A percentile compares a stretch with the other conserved stretches of the same genome.
Evolutionary conservation across 2,329 filamentous ascomycete genomes (phyloP).

Genomic region (Hypomyces rosellus): DNA sequence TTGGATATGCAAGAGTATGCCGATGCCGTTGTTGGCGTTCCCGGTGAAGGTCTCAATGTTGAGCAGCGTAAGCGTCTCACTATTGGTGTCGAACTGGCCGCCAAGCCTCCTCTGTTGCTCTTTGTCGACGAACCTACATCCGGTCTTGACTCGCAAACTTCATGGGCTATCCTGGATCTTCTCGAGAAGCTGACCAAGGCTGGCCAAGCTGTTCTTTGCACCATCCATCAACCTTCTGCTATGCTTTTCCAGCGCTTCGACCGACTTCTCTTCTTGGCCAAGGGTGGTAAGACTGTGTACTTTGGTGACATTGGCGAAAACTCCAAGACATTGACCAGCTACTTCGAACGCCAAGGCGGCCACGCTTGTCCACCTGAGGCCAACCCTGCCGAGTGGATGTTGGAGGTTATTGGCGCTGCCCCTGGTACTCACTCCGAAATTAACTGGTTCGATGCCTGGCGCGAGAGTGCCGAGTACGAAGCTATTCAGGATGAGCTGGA

Average conservation of each 20-base stretch:
- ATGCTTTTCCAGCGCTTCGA: slow-evolving; percentile 93
- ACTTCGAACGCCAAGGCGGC: slow-evolving; percentile 70
- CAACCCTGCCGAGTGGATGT: slow-evolving; percentile 82
- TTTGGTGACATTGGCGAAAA: slow-evolving; percentile 73
- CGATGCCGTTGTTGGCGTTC: slow-evolving; percentile 84
- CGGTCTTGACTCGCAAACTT: slow-evolving; percentile 87
- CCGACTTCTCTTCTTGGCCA: slow-evolving; percentile 68
- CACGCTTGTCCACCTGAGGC: slow-evolving; percentile 57
- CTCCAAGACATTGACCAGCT: slow-evolving; percentile 60
- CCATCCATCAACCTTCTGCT: slow-evolving; percentile 94
- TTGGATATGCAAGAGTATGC: slow-evolving; percentile 87
- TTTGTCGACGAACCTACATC: slow-evolving; percentile 96
- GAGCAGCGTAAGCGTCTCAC: slow-evolving; percentile 72
- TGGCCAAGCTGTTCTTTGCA: slow-evolving; percentile 91
- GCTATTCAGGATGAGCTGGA: slow-evolving; percentile 52
- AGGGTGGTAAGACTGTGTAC: slow-evolving; percentile 72
- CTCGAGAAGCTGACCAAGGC: slow-evolving; percentile 84
- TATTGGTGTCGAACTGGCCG: slow-evolving; percentile 92
- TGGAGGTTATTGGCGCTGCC: slow-evolving; percentile 55
- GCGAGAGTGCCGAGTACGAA: slow-evolving; percentile 48
- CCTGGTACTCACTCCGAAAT: slow-evolving; percentile 57
- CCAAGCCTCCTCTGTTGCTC: slow-evolving; percentile 80
- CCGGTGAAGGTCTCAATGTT: slow-evolving; percentile 75
- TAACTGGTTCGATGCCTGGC: slow-evolving; percentile 61
- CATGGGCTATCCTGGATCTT: slow-evolving; percentile 84